Base-by-base conservation (phyloP, 345 rosid species). In the Xanthoceras sorbifolium region DNA sequence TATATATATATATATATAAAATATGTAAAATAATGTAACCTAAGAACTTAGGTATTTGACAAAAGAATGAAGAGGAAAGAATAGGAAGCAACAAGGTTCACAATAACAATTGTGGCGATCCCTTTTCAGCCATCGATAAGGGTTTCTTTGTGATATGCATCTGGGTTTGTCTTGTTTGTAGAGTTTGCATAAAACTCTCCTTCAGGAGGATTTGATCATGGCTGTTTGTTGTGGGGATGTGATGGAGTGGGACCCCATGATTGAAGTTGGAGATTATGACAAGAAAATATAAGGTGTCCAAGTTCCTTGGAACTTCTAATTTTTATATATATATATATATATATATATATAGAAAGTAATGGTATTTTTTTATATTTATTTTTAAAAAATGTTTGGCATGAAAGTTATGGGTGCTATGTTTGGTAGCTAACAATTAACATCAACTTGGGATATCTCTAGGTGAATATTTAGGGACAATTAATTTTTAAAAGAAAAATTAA, bases 161-260 rank as follows among this genome's bases (percentile, higher is more conserved):
- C 4, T 12, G 11, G 15, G 59, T 20, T 44, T 73, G 76, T 73
- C 60, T 42, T 44, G 26, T 20, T 62, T 2, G 69, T n/a, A 46
- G 1, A 42, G 1, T 31, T 62, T 44, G 2, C 61, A 29, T 73
- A 10, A 62, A 44, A 44, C 26, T 44, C 61, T 63, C 42, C 60
- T 63, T 73, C 77, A 63, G 29, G 7, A 42, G 69, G 69, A 63
- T 42, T 73, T 73, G 55, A 50, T 17, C 12, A 11, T 63, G 61
- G 12, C 5, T 50, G 63, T 25, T 64, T 64, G 34, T 60, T 40
- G 26, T 44, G 65, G 8, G 14, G 75, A 72, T n/a, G 64, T 6
- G 20, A 50, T 36, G 22, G 20, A 7, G 6, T 55, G 38, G 75
- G 31, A 15, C 38, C n/a, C 40, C 23, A 3, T 3, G 9, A 6